Evolutionary conservation across 371 early-diverging fungal species (phyloP), one percentile per base, ranked within the genome.

Genomic region (Modicella reniformis): DNA sequence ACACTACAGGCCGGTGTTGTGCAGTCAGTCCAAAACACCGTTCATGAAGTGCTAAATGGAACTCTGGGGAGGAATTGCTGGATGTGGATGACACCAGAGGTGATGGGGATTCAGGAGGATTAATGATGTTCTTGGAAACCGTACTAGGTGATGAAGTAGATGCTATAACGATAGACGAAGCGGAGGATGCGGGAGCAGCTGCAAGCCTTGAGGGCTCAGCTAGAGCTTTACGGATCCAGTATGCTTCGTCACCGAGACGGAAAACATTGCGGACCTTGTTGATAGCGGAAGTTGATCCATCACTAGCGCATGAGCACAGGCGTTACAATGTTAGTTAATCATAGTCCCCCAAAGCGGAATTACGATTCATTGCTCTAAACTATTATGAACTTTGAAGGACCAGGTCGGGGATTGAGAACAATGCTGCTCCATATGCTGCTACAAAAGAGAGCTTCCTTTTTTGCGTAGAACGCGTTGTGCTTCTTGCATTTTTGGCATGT

Each of bases 261-360:
- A 74, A 74, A 25, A 65, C 69, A 52, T 64, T 68, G 3, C 74
- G 74, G 47, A 68, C 41, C 52, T 74, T 67, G 57, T 64, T 65
- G 48, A 74, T 61, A 1, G 61, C 74, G 0, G 74, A 63, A 0
- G 74, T 74, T 3, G 74, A 63, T 10, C 74, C 69, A 48, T 68
- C 61, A 0, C 74, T 74, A 53, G 55, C 34, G 28, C 44, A 44
- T 12, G 19, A 6, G 17, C 9, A 44, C 44, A 44, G 19, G 17
- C 6, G 37, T 8, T 37, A 8, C 8, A 37, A 13, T 13, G 13
- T 37, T 6, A 37, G 37, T 37, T 3, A 17, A 44, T 6, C 17
- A 19, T 44, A 44, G 3, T 17, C 6, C 44, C 17, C 17, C 17
- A 6, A 6, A 44, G 17, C 3, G 12, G 37, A 12, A 37, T 37